Base-by-base conservation (phyloP, 2,329 filamentous ascomycete species). In the Verticillium tricorpus region DNA sequence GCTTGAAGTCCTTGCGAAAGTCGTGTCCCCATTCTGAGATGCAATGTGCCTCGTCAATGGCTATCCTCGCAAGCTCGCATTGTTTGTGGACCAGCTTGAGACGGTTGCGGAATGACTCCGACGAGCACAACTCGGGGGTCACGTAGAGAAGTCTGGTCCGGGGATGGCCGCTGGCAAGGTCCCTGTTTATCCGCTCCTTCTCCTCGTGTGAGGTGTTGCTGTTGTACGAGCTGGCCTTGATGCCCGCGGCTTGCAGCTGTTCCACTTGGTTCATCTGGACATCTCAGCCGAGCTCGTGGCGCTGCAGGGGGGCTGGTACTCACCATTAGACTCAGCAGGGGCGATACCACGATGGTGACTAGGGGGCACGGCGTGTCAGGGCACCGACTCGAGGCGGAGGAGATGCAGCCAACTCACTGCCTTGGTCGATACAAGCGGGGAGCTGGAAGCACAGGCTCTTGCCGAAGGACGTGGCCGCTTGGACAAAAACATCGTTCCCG, bases 11-110 rank as follows among this genome's bases (percentile, higher is more conserved):
- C 39, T 89, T 91, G n/a, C 94, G 89, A 72, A 98, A 98, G 74
- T 98, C 94, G 73, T 98, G 93, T 1, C 94, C 94, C 94, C 94
- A 97, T 87, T 97, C 93, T 28, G 92, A 96, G 68, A 98, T 96
- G 74, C 94, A 98, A 74, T 98, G 94, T 2, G 94, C 94, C 77
- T 98, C 94, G 71, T 98, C 94, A 62, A 98, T 88, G 57, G 91
- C 94, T 65, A 98, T 86, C 15, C 94, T 87, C 11, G 90, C 89
- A n/a, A 98, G 84, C 75, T 97, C 92, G 62, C 85, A 85, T 73
- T 97, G 93, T 62, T 86, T 80, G 71, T 97, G 80, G 15, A 97
- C 89, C 5, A 90, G 79, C 63, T 85, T 83, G 9, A 97, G 79
- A 57, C 88, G 85, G 63, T 87, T 85, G 45, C 93, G 89, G 74